phyloP scores from a whole-genome alignment of 495 filamentous ascomycete genomes.

The Aeminium ludgeri region DNA sequence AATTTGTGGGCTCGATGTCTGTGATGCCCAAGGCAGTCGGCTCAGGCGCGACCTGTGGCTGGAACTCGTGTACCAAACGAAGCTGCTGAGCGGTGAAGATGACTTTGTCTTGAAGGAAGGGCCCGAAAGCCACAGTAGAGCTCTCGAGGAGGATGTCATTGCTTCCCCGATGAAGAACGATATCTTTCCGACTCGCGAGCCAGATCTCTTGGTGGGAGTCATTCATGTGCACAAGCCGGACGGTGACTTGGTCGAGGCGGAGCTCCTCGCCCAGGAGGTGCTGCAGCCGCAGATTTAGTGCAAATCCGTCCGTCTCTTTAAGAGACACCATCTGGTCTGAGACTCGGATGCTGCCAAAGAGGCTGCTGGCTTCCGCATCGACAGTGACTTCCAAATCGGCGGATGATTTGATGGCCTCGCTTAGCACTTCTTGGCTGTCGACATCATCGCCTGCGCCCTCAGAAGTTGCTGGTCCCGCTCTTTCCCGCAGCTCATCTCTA shows the following conservation, averaged over 20 bases:
- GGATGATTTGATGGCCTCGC: slow-evolving; percentile 19
- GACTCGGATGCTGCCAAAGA: no score
- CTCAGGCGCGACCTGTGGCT: slow-evolving; percentile 15
- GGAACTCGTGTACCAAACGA: slow-evolving; percentile 43
- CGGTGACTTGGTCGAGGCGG: slow-evolving; percentile 44
- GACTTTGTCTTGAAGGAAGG: slow-evolving; percentile 59
- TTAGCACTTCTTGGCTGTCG: not conserved
- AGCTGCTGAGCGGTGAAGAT: slow-evolving; percentile 52
- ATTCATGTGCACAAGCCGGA: slow-evolving; percentile 40
- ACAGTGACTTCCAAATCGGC: slow-evolving; percentile 21
- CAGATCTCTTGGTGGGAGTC: slow-evolving; percentile 43
- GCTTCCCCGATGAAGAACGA: slow-evolving; percentile 35
- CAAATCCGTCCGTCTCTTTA: slow-evolving; percentile 60
- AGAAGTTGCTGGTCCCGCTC: not conserved
- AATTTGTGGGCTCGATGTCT: slow-evolving; percentile 8
- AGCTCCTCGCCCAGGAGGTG: slow-evolving; percentile 60
- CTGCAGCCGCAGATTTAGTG: slow-evolving; percentile 48
- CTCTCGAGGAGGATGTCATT: slow-evolving; percentile 24
- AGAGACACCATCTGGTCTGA: slow-evolving; percentile 37
- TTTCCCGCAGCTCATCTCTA: slow-evolving; percentile 16
- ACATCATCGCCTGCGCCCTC: not conserved
- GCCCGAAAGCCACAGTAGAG: slow-evolving; percentile 44
- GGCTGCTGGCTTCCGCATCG: no score
- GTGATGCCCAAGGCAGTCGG: slow-evolving; percentile 28
- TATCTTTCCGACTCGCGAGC: slow-evolving; percentile 34